Evolutionary conservation across 2,329 filamentous ascomycete species (phyloP).

Genomic region (Phoma sp.): DNA sequence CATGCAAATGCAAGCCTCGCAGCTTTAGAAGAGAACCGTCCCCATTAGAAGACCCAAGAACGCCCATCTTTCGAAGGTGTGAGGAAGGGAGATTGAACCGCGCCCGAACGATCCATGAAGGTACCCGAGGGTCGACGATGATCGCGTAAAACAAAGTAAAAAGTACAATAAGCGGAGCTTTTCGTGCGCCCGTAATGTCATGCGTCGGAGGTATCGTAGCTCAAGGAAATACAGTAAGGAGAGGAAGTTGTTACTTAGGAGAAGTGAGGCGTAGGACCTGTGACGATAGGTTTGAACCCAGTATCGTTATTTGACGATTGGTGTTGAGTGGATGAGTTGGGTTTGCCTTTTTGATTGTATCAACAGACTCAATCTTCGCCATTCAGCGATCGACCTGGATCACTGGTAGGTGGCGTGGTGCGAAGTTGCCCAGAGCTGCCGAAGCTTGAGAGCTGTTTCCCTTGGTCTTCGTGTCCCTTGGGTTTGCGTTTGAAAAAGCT

Average conservation of each 20-base stretch:
- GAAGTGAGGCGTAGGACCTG: neutral
- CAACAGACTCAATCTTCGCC: slow-evolving; percentile 40
- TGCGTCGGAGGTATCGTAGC: slow-evolving; percentile 20
- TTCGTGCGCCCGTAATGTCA: slow-evolving; percentile 20
- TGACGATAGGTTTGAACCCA: neutral
- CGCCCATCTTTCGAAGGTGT: slow-evolving; percentile 7
- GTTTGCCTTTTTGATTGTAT: neutral
- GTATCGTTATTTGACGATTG: neutral
- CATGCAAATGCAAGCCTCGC: slow-evolving; percentile 15
- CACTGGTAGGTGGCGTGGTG: slow-evolving; percentile 44
- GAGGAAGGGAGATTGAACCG: neutral
- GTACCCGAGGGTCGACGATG: slow-evolving; percentile 12
- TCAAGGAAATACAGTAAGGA: slow-evolving; percentile 10
- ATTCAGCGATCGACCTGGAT: slow-evolving; percentile 42
- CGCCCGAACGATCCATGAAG: slow-evolving; percentile 4
- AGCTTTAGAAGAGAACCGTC: slow-evolving; percentile 8
- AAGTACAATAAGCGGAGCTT: slow-evolving; percentile 19
- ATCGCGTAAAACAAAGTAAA: slow-evolving; percentile 15
- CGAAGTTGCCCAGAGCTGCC: slow-evolving; percentile 43
- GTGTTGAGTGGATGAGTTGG: neutral
- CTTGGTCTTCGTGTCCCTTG: slow-evolving; percentile 34
- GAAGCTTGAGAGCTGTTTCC: slow-evolving; percentile 44
- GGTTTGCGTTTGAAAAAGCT: slow-evolving; percentile 47
- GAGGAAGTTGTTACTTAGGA: slow-evolving; percentile 5
- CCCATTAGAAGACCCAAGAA: slow-evolving; percentile 11